Base-by-base conservation (phyloP, 768 basidiomycete genomes). In the Boletus vermiculosoides region DNA sequence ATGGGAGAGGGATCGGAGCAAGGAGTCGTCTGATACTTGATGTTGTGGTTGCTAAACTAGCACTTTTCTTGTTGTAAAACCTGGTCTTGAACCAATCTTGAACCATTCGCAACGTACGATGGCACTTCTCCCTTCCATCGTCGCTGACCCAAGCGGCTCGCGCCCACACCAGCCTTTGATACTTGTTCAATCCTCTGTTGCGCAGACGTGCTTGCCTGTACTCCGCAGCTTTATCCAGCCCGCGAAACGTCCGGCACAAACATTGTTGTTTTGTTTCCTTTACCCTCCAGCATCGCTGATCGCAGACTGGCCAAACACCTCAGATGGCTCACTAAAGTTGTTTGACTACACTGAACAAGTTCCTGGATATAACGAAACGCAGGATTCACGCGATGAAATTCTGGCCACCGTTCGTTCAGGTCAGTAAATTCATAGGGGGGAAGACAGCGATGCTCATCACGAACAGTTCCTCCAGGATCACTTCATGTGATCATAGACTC, bases 401-500 rank as follows among this genome's bases (percentile, higher is more conserved):
- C 60, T 82, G 20, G 64, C 69, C 4, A 68, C 74, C 30, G 70
- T 84, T 18, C 72, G 77, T 63, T 74, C 75, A 67, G 68, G 72
- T 76, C 23, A 51, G 56, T 54, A 37, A 64, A 49, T 37, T 41
- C n/a, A 13, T 9, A n/a, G 18, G 48, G 28, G 42, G 9, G 0
- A 18, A 48, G n/a, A 18, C 16, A 15, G 28, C 10, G 31, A 37
- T 37, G 39, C 60, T 64, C 50, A 63, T 51, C 52, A 47, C 55
- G 4, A 46, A 50, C 66, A 80, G 80, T 71, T 45, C 63, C 77
- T 31, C 40, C 75, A 31, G 77, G 78, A 31, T 76, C 85, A n/a
- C 56, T 89, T 30, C 80, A 78, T 58, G 80, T 91, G 23, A 68
- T 88, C 50, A 77, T 94, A 36, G 92, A 94, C 68, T 89, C 89